phyloP scores from a whole-genome alignment of 768 basidiomycete species.

The Xanthoconium stramineum region DNA sequence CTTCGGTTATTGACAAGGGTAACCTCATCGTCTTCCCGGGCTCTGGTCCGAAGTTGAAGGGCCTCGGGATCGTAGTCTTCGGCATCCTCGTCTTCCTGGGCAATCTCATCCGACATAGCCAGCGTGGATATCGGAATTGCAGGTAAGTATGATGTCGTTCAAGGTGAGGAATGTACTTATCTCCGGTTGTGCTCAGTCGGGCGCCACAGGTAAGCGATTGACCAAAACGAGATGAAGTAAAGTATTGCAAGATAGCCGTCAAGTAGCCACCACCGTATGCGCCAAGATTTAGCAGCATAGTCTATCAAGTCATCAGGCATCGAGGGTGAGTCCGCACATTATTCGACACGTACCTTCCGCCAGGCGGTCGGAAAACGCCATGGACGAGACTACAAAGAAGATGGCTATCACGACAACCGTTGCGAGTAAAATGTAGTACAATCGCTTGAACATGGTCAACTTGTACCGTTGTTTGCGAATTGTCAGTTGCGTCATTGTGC shows the following conservation, averaged over 20 bases:
- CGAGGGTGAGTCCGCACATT: not conserved
- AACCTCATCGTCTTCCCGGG: conserved; percentile 59
- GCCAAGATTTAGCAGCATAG: conserved; percentile 90
- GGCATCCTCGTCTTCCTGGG: conserved; percentile 91
- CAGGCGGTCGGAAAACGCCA: conserved; percentile 87
- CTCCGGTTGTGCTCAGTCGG: conserved; percentile 88
- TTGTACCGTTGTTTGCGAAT: conserved; percentile 86
- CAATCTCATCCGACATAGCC: conserved; percentile 94
- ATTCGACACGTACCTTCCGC: conserved; percentile 65
- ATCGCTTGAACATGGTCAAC: conserved; percentile 79
- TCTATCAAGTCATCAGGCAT: conserved; percentile 44
- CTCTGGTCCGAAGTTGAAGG: conserved; percentile 52
- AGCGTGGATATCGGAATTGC: conserved; percentile 53
- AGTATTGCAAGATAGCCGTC: conserved; percentile 93
- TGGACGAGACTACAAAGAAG: conserved; percentile 91
- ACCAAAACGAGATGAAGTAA: conserved; percentile 75
- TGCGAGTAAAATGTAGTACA: conserved; percentile 81
- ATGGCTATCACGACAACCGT: conserved; percentile 78
- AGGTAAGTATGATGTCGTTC: conserved; percentile 15
- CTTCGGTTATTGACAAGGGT: conserved; percentile 66
- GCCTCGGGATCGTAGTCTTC: conserved; percentile 89
- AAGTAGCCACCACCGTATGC: conserved; percentile 89
- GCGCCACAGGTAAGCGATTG: conserved; percentile 90
- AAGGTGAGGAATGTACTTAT: conserved; percentile 42
- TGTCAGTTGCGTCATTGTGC: conserved; percentile 83